phyloP scores from a whole-genome alignment of 2,329 filamentous ascomycete genomes.

The Aspergillus pseudoviridinutans region DNA sequence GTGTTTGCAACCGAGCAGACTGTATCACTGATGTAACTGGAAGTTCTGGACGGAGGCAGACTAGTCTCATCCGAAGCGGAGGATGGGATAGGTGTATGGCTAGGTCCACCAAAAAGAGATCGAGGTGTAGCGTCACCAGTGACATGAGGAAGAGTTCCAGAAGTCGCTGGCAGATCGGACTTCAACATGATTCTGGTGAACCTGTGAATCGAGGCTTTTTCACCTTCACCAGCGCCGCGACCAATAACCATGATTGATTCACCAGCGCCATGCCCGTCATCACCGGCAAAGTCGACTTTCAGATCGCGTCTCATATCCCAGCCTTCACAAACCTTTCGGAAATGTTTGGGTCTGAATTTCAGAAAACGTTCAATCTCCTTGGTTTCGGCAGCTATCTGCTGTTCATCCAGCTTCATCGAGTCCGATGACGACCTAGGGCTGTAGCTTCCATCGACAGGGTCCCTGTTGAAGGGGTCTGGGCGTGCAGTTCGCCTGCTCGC shows the following conservation, averaged over 20 bases:
- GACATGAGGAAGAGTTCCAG: neutral
- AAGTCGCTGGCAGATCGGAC: slow-evolving; percentile 18
- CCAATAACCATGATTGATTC: slow-evolving; percentile 73
- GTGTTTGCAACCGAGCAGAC: slow-evolving; percentile 43
- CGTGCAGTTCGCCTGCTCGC: slow-evolving; percentile 67
- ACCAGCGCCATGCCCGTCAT: slow-evolving; percentile 70
- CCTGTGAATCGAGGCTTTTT: slow-evolving; percentile 51
- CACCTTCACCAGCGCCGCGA: slow-evolving; percentile 63
- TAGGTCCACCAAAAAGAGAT: slow-evolving; percentile 52
- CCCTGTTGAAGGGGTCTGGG: slow-evolving; percentile 68
- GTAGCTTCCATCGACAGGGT: slow-evolving; percentile 67
- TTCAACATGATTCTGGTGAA: slow-evolving; percentile 53
- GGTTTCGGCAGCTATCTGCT: slow-evolving; percentile 72
- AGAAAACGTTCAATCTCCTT: slow-evolving; percentile 76
- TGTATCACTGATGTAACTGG: slow-evolving; percentile 26
- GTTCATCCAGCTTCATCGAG: slow-evolving; percentile 64
- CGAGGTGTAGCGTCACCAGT: slow-evolving; percentile 18
- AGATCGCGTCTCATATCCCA: slow-evolving; percentile 90
- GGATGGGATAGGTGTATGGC: slow-evolving; percentile 17
- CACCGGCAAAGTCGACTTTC: slow-evolving; percentile 83
- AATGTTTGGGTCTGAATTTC: slow-evolving; percentile 68
- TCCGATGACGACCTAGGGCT: slow-evolving; percentile 75
- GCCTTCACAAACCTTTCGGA: slow-evolving; percentile 70
- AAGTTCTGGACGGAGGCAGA: slow-evolving; percentile 30
- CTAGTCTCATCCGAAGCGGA: slow-evolving; percentile 14